Conservation (phyloP, 176 grass and related monocot species). For the Bolboschoenus planiculmis region DNA sequence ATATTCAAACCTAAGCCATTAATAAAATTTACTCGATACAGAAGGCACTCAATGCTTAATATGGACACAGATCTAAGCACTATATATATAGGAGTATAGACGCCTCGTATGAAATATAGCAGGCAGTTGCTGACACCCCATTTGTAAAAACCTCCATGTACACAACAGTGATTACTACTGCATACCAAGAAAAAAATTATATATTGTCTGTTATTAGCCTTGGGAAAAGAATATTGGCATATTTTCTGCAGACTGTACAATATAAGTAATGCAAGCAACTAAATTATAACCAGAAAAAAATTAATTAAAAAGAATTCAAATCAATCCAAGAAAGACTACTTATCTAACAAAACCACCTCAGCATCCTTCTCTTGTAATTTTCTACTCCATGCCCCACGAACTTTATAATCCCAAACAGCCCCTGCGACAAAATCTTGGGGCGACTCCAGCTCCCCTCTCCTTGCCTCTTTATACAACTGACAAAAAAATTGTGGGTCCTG, state of each 20-base stretch:
- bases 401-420: slow-evolving; percentile 85
- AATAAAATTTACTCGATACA: no score
- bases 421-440: slow-evolving; percentile 70
- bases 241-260: neutral
- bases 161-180: neutral
- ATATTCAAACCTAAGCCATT: no score
- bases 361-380: slow-evolving; percentile 25
- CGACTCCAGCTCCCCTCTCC: slow-evolving; percentile 48
- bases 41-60: no score
- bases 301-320: neutral
- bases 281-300: neutral
- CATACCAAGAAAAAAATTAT: neutral
- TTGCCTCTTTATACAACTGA: slow-evolving; percentile 67
- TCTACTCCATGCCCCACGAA: slow-evolving; percentile 66
- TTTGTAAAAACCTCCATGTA: no score
- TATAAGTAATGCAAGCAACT: neutral
- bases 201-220: neutral
- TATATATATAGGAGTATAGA: no score
- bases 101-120: no score
- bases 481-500: slow-evolving; percentile 89
- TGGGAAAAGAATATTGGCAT: neutral
- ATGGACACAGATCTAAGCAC: no score
- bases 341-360: slow-evolving; percentile 40
- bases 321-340: slow-evolving; percentile 18
- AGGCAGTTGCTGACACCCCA: no score